phyloP scores from a whole-genome alignment of 2,329 filamentous ascomycete genomes.

The Helotiales sp. region DNA sequence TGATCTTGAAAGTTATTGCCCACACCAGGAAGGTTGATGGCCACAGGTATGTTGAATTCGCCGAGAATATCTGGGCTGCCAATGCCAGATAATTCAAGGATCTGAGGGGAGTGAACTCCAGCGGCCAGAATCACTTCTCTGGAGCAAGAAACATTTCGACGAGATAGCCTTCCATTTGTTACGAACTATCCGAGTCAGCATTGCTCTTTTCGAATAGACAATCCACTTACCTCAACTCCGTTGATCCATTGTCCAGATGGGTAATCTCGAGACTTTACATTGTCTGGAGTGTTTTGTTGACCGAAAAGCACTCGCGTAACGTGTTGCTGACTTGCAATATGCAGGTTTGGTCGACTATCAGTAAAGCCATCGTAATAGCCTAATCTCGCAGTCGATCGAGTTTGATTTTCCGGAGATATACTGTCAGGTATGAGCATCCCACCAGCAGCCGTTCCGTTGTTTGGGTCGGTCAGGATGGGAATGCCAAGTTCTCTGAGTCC shows the following conservation, averaged over 20 bases:
- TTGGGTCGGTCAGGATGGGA: conserved; percentile 5
- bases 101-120: conserved; percentile 54
- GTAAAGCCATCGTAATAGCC: conserved; percentile 14
- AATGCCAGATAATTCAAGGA: conserved; percentile 53
- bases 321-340: conserved; percentile 46
- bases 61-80: conserved; percentile 48
- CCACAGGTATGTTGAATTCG: conserved; percentile 53
- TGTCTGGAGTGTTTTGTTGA: conserved; percentile 27
- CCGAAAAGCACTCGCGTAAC: conserved; percentile 44
- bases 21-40: conserved; percentile 64
- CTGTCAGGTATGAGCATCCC: conserved; percentile 8
- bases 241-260: conserved; percentile 32
- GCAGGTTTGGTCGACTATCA: conserved; percentile 13
- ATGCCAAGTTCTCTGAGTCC: conserved; percentile 24
- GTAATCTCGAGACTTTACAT: conserved; percentile 20
- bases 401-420: conserved; percentile 16
- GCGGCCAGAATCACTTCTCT: conserved; percentile 57
- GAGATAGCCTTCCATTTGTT: conserved; percentile 29
- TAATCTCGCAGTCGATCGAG: conserved; percentile 41
- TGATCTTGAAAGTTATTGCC: conserved; percentile 65
- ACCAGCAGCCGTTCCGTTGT: conserved; percentile 12
- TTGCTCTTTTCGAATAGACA: background rate
- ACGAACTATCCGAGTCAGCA: conserved; percentile 28
- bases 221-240: conserved; percentile 47
- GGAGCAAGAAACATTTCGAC: conserved; percentile 46